Percentiles rank a stretch among this genome's conserved stretches.
phyloP scores from a whole-genome alignment of 2,329 filamentous ascomycete species.

The Colletotrichum coccodes region DNA sequence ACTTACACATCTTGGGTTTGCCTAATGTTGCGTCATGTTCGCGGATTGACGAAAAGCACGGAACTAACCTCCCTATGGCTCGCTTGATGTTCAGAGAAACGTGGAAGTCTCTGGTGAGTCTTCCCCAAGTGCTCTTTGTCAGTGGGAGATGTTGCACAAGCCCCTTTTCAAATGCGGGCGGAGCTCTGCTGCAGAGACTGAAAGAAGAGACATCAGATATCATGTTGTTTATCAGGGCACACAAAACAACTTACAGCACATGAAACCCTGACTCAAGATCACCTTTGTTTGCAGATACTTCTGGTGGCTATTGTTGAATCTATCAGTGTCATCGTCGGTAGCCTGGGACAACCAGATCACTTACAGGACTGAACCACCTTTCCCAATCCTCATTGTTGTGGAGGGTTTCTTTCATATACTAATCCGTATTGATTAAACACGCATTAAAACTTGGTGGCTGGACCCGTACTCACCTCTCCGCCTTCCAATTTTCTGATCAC shows the following conservation, averaged over 20 bases:
- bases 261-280: background rate
- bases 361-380: background rate
- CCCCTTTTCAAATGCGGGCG: background rate
- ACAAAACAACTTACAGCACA: background rate
- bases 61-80: background rate
- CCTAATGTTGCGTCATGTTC: background rate
- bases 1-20: background rate
- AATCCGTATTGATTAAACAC: background rate
- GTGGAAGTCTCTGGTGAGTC: background rate
- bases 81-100: background rate
- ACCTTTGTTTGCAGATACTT: background rate
- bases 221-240: too few relatives aligned
- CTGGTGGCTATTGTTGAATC: background rate
- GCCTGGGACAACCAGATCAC: background rate
- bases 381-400: conserved; percentile 19
- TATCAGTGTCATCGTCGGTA: background rate
- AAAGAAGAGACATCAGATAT: background rate
- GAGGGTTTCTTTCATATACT: background rate
- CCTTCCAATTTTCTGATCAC: background rate
- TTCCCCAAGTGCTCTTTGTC: background rate
- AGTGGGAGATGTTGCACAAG: background rate
- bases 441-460: too few relatives aligned
- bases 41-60: background rate
- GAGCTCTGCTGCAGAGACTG: conserved; percentile 8
- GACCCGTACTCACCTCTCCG: background rate